These are phyloP conservation scores for Pleurotus ostreatus DNA, from an alignment of 768 basidiomycete genomes.

Conservation along the genomic window DNA sequence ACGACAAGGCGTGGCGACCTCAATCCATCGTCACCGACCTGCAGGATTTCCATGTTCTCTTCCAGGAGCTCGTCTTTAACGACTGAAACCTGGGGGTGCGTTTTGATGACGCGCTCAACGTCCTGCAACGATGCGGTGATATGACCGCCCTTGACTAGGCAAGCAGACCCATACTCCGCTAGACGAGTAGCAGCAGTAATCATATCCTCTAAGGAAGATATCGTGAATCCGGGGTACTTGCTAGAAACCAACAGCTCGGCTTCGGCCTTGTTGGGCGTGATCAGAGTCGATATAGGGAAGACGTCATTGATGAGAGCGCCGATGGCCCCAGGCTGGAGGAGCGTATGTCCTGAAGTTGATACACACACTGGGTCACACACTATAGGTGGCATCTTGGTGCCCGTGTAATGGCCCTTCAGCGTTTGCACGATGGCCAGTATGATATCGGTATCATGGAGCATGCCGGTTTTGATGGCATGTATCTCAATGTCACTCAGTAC, in stretches of 20 bases:
- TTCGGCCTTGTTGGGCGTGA: conserved; percentile 87
- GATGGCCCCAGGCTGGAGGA: conserved; percentile 68
- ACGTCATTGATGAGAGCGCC: conserved; percentile 54
- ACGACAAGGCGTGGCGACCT: conserved; percentile 42
- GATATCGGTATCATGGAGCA: conserved; percentile 67
- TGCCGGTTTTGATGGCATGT: conserved; percentile 82
- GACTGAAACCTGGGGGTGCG: conserved; percentile 30
- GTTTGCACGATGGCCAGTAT: conserved; percentile 47
- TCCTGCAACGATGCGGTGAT: conserved; percentile 43
- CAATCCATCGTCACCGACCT: conserved; percentile 18
- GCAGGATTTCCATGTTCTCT: conserved; percentile 65
- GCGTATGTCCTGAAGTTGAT: conserved; percentile 81
- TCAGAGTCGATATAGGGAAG: conserved; percentile 63
- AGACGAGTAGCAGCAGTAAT: conserved; percentile 49
- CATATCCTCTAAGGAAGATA: conserved; percentile 56
- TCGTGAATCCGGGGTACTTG: conserved; percentile 20
- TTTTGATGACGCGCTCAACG: conserved; percentile 27
- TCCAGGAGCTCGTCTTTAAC: conserved; percentile 41
- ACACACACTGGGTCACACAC: conserved; percentile 91
- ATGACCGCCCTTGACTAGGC: conserved; percentile 88
- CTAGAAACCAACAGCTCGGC: conserved; percentile 63
- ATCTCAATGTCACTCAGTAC: conserved; percentile 72
- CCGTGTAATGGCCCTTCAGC: conserved; percentile 39
- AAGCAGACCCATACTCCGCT: conserved; percentile 44
- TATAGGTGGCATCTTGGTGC: conserved; percentile 40